Base-by-base conservation (phyloP, 1,139 yeast genomes). In the Starmera stellimalicola region DNA sequence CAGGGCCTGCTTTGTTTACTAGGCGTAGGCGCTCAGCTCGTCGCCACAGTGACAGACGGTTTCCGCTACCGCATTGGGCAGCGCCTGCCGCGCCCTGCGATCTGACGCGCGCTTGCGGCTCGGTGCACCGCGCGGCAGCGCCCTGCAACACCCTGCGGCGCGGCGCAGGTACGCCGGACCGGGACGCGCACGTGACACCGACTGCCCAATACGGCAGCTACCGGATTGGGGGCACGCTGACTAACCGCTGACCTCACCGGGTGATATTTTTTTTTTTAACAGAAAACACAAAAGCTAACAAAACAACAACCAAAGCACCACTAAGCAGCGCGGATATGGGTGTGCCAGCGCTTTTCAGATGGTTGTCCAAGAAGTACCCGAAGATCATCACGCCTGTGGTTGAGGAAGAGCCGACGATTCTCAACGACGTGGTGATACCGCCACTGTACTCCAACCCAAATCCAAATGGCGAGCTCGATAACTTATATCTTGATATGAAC, bases 331-430 rank as follows among this genome's bases (percentile, higher is more conserved):
- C 25, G 6, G 11, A n/a, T 14, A 70, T 70, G 76, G 76, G 98
- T 65, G 98, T 91, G 46, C 98, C 98, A 47, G 95, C 98, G 29
- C 78, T 93, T 52, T 93, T 88, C 60, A 73, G 98, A 63, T 93
- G 98, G 97, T 66, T 93, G 34, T 87, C 97, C 2, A 62, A 77
- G 42, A 87, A 88, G 57, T 93, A 88, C 53, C 97, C 98, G 11
- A 88, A 88, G 62, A 88, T 85, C 55, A 85, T 93, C 35, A 75
- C 94, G 0, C 93, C 95, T 0, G 96, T 85, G 10, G 52, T 84
- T 3, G 96, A 87, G 52, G 94, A 80, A 32, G 80, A 75, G 15
- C 62, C 73, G 0, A 62, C 60, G 12, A 50, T 57, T 3, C 69
- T 73, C 10, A 77, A 77, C 41, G 84, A 77, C 11, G 65, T 69